Percentiles rank a stretch among this genome's conserved stretches.
Conservation (phyloP, 169 alveolate genomes). For the Toxoplasma gondii region DNA sequence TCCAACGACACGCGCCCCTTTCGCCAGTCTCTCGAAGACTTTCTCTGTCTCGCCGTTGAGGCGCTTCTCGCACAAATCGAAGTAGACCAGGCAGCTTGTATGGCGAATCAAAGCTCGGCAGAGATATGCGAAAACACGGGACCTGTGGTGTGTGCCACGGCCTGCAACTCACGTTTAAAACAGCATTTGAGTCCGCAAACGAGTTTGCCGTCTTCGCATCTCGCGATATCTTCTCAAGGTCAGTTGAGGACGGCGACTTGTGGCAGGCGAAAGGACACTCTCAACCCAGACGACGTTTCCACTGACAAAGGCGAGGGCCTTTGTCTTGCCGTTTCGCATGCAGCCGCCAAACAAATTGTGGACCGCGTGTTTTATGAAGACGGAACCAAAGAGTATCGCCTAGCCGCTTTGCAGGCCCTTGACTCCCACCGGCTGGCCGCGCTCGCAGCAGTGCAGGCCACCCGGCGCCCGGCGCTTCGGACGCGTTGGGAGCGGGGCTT, state of each 20-base stretch:
- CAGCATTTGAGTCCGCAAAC: no score
- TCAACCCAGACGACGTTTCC: background rate
- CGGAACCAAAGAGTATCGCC: slow-evolving; percentile 18
- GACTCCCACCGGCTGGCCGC: background rate
- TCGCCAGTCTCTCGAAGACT: background rate
- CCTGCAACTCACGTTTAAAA: background rate
- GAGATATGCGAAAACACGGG: background rate
- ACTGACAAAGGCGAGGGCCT: background rate
- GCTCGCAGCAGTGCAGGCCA: background rate
- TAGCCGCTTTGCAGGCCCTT: background rate
- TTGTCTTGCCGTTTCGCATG: slow-evolving; percentile 16
- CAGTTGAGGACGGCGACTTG: background rate
- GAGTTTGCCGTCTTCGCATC: no score
- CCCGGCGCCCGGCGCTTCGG: background rate
- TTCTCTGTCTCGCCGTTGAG: background rate
- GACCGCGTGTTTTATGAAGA: background rate
- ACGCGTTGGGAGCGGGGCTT: slow-evolving; percentile 6
- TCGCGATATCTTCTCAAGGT: background rate
- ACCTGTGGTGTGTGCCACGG: background rate
- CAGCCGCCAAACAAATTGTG: slow-evolving; percentile 9
- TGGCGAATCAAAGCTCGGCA: background rate
- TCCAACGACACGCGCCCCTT: slow-evolving; percentile 14
- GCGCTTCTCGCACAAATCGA: background rate
- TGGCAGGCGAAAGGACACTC: no score
- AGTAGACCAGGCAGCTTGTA: background rate